Evolutionary conservation across 2,329 filamentous ascomycete genomes (phyloP).

Genomic region (Phialocephala sp.): DNA sequence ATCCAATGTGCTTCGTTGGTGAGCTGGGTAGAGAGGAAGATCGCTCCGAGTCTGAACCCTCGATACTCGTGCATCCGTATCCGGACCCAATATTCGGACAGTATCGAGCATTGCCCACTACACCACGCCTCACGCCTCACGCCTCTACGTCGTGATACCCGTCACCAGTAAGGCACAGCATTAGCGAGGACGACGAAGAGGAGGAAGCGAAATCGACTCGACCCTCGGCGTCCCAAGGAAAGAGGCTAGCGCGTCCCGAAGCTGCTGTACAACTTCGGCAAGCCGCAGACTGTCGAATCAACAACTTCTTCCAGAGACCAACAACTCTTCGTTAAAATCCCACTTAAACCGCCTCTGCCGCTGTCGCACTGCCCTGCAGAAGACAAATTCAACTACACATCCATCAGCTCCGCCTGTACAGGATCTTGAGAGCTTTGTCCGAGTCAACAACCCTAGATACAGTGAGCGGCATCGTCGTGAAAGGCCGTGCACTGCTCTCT

Average conservation of each 20-base stretch:
- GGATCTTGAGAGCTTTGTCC: background rate
- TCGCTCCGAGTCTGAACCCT: background rate
- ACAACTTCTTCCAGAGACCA: slow-evolving; percentile 15
- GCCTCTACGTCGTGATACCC: background rate
- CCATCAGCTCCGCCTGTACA: background rate
- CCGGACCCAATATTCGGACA: no score
- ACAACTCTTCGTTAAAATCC: slow-evolving; percentile 11
- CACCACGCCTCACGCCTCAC: no score
- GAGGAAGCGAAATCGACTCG: background rate
- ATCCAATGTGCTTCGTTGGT: background rate
- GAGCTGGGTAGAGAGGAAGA: background rate
- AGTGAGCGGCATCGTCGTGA: background rate
- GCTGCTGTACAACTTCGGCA: slow-evolving; percentile 12
- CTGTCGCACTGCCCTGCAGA: slow-evolving; percentile 17
- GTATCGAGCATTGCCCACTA: background rate
- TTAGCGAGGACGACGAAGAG: no score
- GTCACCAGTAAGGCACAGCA: background rate
- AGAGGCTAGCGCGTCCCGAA: background rate
- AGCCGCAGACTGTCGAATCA: slow-evolving; percentile 24
- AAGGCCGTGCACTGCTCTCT: background rate
- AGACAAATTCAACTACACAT: slow-evolving; percentile 4
- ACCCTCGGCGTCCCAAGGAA: background rate
- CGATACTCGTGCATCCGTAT: no score
- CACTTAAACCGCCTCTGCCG: slow-evolving; percentile 13
- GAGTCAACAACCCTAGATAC: background rate